These are phyloP conservation scores for Dothiorella sarmentorum DNA, from an alignment of 2,329 filamentous ascomycete genomes.

Conservation along the genomic window DNA sequence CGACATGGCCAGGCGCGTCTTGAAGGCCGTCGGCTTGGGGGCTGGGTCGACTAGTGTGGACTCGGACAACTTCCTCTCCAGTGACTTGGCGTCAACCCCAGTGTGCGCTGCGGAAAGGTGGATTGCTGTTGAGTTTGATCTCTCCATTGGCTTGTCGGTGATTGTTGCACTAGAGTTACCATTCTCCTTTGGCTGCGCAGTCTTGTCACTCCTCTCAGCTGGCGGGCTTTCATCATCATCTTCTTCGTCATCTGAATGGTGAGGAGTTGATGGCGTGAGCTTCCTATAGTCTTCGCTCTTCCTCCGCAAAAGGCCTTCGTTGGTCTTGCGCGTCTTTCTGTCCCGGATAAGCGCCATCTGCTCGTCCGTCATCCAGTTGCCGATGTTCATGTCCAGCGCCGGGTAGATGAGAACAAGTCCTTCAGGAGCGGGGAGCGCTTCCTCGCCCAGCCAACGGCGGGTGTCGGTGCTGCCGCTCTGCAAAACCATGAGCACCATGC, in stretches of 20 bases:
- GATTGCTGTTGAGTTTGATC: conserved; percentile 30
- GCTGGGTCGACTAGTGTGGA: background rate
- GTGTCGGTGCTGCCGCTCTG: conserved; percentile 63
- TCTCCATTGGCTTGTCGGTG: conserved; percentile 16
- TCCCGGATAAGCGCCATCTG: conserved; percentile 94
- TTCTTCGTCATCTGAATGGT: conserved; percentile 73
- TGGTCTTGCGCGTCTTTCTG: conserved; percentile 71
- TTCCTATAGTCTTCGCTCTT: conserved; percentile 89
- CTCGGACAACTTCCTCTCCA: conserved; percentile 23
- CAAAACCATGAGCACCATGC: conserved; percentile 83
- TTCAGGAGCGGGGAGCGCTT: conserved; percentile 68
- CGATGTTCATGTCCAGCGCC: conserved; percentile 92
- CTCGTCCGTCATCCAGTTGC: conserved; percentile 98
- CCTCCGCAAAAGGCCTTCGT: conserved; percentile 70
- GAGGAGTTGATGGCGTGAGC: conserved; percentile 75
- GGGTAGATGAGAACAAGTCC: conserved; percentile 87
- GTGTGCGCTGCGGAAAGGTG: conserved; percentile 39
- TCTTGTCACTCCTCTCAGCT: conserved; percentile 12
- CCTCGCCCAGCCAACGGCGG: conserved; percentile 54
- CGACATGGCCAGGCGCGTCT: conserved; percentile 86
- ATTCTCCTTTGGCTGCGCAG: conserved; percentile 12
- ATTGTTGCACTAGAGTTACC: conserved; percentile 22
- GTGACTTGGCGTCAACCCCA: conserved; percentile 29
- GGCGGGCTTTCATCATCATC: conserved; percentile 35
- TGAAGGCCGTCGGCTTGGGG: conserved; percentile 52